These are phyloP conservation scores for Sphaerulina populicola DNA, from an alignment of 2,329 filamentous ascomycete genomes.

Conservation along the genomic window DNA sequence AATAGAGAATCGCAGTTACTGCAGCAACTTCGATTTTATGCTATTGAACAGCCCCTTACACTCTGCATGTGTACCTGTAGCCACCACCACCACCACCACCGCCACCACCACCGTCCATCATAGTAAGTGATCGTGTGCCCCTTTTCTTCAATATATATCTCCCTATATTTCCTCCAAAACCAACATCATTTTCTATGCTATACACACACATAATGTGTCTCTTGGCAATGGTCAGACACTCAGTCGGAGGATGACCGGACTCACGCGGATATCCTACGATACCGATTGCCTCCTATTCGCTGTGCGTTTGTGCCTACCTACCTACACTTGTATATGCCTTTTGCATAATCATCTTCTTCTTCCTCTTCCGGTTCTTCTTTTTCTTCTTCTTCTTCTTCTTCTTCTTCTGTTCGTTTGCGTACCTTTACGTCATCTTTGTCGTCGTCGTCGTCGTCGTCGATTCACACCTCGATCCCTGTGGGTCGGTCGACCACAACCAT, in stretches of 20 bases:
- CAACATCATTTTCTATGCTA: constrained; percentile 6
- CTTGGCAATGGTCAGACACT: constrained; percentile 1
- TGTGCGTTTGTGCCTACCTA: constrained; percentile 1
- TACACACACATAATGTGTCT: not conserved
- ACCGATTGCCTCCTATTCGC: constrained; percentile 2
- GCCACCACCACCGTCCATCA: not conserved
- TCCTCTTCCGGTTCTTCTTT: constrained; percentile 4
- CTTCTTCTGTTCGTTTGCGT: constrained; percentile 9
- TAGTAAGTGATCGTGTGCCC: constrained; percentile 14
- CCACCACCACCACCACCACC: too few relatives aligned
- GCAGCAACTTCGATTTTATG: too few relatives aligned
- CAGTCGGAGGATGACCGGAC: constrained; percentile 4
- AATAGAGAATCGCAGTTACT: too few relatives aligned
- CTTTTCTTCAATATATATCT: not conserved
- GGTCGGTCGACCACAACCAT: constrained; percentile 15
- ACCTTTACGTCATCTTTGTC: not conserved
- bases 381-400: constrained; percentile 1
- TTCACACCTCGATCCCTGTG: constrained; percentile 12
- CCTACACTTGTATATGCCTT: too few relatives aligned
- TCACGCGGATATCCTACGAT: constrained; percentile 8
- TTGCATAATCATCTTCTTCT: too few relatives aligned
- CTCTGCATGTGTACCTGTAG: constrained; percentile 3
- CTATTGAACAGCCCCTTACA: too few relatives aligned
- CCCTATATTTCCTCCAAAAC: too few relatives aligned
- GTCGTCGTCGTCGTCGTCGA: constrained; percentile 12